Base-by-base conservation (phyloP, 2,329 filamentous ascomycete genomes). In the Aspergillus unguis region DNA sequence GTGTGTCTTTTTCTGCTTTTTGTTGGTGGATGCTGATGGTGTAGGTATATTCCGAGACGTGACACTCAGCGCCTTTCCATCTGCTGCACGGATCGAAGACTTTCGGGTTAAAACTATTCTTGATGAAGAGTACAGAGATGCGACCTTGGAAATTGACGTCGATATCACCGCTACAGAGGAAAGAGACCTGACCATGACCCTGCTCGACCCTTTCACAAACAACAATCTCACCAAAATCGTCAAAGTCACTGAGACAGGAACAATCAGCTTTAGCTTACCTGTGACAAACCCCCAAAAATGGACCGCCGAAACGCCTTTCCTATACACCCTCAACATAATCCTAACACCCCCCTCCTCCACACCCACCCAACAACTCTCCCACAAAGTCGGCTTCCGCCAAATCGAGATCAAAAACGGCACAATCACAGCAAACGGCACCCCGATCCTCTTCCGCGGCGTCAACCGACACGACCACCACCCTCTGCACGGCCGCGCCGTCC, bases 381-480 rank as follows among this genome's bases (percentile, higher is more conserved):
- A 86, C 42, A 75, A 73, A 3, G 70, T 87, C 3, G 85, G 85
- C 0, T 88, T 88, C 68, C 80, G 85, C 40, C 76, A 79, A 48
- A 79, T 86, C 2, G 82, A 87, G 68, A 48, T 54, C 46, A 81
- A 80, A 50, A 74, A 82, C 38, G 83, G 84, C 0, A 65, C 54
- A 7, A 56, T 62, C 59, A 76, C 75, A 26, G 83, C 87, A 58
- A 88, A 88, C 53, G 85, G 85, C 5, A 75, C 75, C 23, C 71
- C 79, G 1, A 75, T 88, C 48, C 75, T 81, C 4, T 76, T 88
- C 58, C 78, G 82, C 32, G 85, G 85, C 23, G 81, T 83, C 26
- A 88, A 88, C 66, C 74, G 85, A 17, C 86, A 89, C 60, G 86
- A 90, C 55, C 85, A 90, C 60, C 85, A 89, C 61, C 84, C 85